Evolutionary conservation across 139 green algal genomes (phyloP).

Genomic region (Nannochloris sp.): DNA sequence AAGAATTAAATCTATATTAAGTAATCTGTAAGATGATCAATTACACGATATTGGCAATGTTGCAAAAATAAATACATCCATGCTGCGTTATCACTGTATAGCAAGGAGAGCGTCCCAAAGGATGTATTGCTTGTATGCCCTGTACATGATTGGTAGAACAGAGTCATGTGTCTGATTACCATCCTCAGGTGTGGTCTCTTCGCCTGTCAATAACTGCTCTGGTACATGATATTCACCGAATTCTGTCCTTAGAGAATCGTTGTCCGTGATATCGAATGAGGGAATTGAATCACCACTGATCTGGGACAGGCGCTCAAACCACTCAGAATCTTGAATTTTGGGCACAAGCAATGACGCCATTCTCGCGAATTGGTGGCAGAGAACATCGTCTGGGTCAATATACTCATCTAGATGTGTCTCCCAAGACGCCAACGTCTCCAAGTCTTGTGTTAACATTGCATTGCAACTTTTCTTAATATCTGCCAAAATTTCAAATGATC

Average conservation of each 20-base stretch:
- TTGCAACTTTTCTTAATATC: not conserved
- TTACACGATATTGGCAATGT: too few relatives aligned
- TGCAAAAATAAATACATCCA: not conserved
- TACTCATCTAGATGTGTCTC: not conserved
- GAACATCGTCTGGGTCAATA: not conserved
- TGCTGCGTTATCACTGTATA: not conserved
- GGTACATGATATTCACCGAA: too few relatives aligned
- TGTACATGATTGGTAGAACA: slow-evolving; percentile 5
- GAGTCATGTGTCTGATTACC: not conserved
- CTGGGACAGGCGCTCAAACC: too few relatives aligned
- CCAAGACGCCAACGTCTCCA: not conserved
- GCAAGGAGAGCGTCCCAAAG: slow-evolving; percentile 5
- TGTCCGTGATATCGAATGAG: too few relatives aligned
- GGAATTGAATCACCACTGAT: too few relatives aligned
- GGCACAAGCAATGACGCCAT: too few relatives aligned
- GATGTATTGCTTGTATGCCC: slow-evolving; percentile 11
- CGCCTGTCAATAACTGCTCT: too few relatives aligned
- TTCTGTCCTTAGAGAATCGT: too few relatives aligned
- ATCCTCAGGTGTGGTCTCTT: too few relatives aligned
- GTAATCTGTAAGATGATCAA: not conserved
- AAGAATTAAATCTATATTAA: slow-evolving; percentile 9
- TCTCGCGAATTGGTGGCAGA: not conserved
- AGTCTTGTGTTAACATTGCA: not conserved
- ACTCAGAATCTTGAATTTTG: too few relatives aligned
- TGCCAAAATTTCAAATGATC: not conserved